phyloP scores from a whole-genome alignment of 371 early-diverging fungal genomes.

The Saksenaea oblongispora region DNA sequence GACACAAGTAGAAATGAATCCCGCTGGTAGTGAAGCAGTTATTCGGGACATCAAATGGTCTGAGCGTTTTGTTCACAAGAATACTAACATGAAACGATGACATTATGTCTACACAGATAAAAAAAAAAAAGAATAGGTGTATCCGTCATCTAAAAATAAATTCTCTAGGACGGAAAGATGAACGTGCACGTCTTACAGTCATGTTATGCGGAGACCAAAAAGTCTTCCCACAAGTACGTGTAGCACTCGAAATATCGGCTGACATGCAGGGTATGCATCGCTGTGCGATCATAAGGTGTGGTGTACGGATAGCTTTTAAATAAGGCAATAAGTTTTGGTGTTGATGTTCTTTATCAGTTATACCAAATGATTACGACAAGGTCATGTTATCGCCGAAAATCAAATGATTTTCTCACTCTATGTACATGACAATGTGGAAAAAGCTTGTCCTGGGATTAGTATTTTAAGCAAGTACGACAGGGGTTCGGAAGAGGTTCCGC shows the following conservation, averaged over 20 bases:
- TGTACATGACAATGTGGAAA: background rate
- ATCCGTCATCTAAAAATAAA: background rate
- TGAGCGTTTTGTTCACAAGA: background rate
- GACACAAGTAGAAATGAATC: background rate
- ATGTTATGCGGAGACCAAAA: conserved; percentile 1
- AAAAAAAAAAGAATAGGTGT: background rate
- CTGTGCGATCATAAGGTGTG: background rate
- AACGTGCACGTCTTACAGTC: conserved; percentile 1
- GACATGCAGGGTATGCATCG: conserved; percentile 7
- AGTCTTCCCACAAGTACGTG: background rate
- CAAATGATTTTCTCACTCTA: background rate
- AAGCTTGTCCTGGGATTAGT: background rate
- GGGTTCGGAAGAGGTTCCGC: conserved; percentile 16
- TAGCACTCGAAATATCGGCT: conserved; percentile 1
- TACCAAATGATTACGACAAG: background rate
- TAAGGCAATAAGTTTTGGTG: conserved; percentile 2
- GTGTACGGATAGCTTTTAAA: conserved; percentile 2
- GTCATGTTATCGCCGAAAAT: background rate
- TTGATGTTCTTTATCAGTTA: background rate
- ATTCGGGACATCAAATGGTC: background rate
- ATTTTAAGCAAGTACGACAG: conserved; percentile 7
- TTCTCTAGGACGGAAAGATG: background rate
- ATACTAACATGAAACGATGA: background rate
- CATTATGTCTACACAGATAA: background rate
- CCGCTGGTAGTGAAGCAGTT: background rate